phyloP scores from a whole-genome alignment of 2,329 filamentous ascomycete genomes.

The Clarireedia homoeocarpa region DNA sequence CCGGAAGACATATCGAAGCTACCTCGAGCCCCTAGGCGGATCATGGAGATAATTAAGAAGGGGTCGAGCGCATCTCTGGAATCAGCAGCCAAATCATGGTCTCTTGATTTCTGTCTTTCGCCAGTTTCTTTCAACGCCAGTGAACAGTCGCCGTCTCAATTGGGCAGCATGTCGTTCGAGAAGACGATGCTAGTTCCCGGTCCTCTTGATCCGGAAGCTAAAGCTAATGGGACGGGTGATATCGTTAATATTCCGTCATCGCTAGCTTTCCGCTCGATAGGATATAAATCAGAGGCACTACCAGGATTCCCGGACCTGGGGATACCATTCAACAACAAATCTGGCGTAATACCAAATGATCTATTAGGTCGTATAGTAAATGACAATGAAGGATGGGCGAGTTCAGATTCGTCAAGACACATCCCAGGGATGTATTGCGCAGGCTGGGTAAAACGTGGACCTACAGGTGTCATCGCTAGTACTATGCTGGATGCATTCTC shows the following conservation, averaged over 20 bases:
- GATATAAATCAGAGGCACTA: conserved; percentile 77
- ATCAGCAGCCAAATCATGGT: conserved; percentile 62
- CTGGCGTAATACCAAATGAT: conserved; percentile 78
- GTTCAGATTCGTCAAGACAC: conserved; percentile 11
- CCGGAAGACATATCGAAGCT: conserved; percentile 61
- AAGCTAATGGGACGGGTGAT: conserved; percentile 42
- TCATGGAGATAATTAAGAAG: conserved; percentile 75
- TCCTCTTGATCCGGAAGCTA: conserved; percentile 44
- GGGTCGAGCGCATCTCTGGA: conserved; percentile 47
- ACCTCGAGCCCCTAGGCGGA: conserved; percentile 64
- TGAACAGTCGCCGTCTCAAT: conserved; percentile 36
- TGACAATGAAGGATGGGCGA: conserved; percentile 11
- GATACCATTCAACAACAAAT: conserved; percentile 67
- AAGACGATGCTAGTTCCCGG: conserved; percentile 47
- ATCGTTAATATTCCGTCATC: conserved; percentile 51
- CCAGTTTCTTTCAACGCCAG: conserved; percentile 54
- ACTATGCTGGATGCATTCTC: conserved; percentile 94
- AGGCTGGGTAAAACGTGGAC: conserved; percentile 93
- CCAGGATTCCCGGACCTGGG: conserved; percentile 65
- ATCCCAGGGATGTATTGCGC: conserved; percentile 80
- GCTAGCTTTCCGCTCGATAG: conserved; percentile 86
- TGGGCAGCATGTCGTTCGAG: conserved; percentile 63
- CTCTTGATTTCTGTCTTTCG: conserved; percentile 76
- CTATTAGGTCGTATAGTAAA: conserved; percentile 61
- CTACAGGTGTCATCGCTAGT: conserved; percentile 89